Evolutionary conservation across 2,329 filamentous ascomycete genomes (phyloP), one percentile per base, ranked within the genome.

Genomic region (Trichoderma cornu-damae): DNA sequence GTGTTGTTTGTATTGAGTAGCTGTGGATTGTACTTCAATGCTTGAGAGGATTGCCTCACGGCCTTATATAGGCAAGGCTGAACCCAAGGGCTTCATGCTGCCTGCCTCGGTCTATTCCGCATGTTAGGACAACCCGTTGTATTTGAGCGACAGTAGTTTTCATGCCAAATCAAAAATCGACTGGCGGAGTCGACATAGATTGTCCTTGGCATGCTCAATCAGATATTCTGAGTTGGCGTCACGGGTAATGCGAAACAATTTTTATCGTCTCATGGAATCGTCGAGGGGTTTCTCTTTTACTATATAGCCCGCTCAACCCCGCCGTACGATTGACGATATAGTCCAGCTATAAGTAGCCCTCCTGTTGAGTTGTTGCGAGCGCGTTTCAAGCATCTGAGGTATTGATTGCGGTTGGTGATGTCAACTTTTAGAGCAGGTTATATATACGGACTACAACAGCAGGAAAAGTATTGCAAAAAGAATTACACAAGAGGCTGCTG

Each of bases 41-140:
- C 5, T 11, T 18, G 20, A 44, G 32, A 16, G 52, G 42, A 37
- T 22, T 3, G 5, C 22, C 7, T 26, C 24, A 9, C 5, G 12
- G 51, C 16, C 52, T 55, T 55, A 55, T 55, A 55, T 47, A 55
- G 3, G 1, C 32, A 16, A 38, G 24, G 18, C 12, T 50, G 24
- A 57, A 57, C 1, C 46, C 54, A 6, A 57, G 54, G 5, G 46
- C 47, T 43, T 57, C 54, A 8, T 57, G 32, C 37, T 44, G 47
- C 12, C 47, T 49, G n/a, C 51, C 54, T 26, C 26, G 37, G 9
- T 51, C 47, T 37, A 57, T 50, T n/a, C 3, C 3, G 8, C n/a
- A 4, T 24, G 3, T 35, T 26, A 1, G 30, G 14, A 5, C 28
- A 50, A 5, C 40, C 37, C n/a, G 14, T 12, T 7, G 28, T n/a